Evolutionary conservation across 2,329 filamentous ascomycete genomes (phyloP).

Genomic region (Pseudocercospora cruenta): DNA sequence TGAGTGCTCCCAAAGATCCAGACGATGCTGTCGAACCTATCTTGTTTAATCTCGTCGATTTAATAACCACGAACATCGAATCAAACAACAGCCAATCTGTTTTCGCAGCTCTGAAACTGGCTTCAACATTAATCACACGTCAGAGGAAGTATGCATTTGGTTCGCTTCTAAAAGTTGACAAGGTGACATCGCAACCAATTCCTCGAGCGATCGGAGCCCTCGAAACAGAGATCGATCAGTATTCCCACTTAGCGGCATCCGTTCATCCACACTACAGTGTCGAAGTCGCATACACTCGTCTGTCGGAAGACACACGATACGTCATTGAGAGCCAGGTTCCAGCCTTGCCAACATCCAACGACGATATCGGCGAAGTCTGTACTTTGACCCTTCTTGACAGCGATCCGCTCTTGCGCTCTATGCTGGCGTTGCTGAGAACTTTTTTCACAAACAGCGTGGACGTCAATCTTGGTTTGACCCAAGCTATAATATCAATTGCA

Average conservation of each 20-base stretch:
- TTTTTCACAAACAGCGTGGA: slow-evolving; percentile 93
- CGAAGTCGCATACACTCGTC: slow-evolving; percentile 71
- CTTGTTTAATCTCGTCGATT: slow-evolving; percentile 89
- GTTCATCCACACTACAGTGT: slow-evolving; percentile 72
- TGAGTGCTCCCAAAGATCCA: slow-evolving; percentile 76
- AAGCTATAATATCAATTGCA: slow-evolving; percentile 78
- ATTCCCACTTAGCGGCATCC: slow-evolving; percentile 69
- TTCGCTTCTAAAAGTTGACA: slow-evolving; percentile 71
- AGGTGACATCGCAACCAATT: slow-evolving; percentile 57
- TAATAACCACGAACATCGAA: slow-evolving; percentile 81
- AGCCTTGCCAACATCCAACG: slow-evolving; percentile 10
- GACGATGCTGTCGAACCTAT: slow-evolving; percentile 78
- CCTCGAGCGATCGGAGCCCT: slow-evolving; percentile 73
- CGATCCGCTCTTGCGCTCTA: slow-evolving; percentile 57
- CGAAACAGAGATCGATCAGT: slow-evolving; percentile 72
- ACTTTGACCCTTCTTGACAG: slow-evolving; percentile 50
- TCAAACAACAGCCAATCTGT: slow-evolving; percentile 89
- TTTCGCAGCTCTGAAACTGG: slow-evolving; percentile 81
- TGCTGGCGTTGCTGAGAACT: slow-evolving; percentile 66
- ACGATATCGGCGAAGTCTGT: slow-evolving; percentile 2
- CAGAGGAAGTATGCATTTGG: slow-evolving; percentile 86
- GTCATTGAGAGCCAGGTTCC: slow-evolving; percentile 38
- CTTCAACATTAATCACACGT: slow-evolving; percentile 81
- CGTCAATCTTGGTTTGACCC: slow-evolving; percentile 85
- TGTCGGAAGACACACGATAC: slow-evolving; percentile 67